Percentiles rank a stretch among this genome's conserved stretches.
Conservation (phyloP, 768 basidiomycete genomes). For the Dentipellis fragilis region DNA sequence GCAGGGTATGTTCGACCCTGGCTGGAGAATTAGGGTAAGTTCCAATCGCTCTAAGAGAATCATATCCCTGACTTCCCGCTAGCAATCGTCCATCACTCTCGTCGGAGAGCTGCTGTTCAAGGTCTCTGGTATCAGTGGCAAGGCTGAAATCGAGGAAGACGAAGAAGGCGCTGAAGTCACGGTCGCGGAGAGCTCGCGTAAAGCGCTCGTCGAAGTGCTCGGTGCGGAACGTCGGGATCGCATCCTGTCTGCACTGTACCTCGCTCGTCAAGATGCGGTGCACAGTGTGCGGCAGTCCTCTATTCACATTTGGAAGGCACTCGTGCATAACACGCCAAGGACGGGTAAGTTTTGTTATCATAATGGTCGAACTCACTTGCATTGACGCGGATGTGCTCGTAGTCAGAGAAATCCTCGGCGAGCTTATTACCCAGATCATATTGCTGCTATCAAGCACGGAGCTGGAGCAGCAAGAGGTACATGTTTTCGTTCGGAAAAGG, state of each 20-base stretch:
- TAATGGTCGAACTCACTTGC: background rate
- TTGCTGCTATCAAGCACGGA: constrained; percentile 69
- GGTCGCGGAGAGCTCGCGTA: constrained; percentile 70
- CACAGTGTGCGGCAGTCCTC: constrained; percentile 83
- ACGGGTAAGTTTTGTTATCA: constrained; percentile 46
- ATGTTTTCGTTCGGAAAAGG: background rate
- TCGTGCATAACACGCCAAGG: constrained; percentile 88
- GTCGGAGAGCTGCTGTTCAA: constrained; percentile 96
- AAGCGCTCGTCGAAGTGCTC: constrained; percentile 79
- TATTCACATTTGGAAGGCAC: constrained; percentile 95
- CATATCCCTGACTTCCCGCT: constrained; percentile 9
- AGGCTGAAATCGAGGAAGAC: constrained; percentile 73
- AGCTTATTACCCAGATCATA: constrained; percentile 72
- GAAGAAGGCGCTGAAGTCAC: constrained; percentile 60
- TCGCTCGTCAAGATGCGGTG: constrained; percentile 90
- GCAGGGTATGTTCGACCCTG: constrained; percentile 86
- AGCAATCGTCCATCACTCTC: constrained; percentile 94
- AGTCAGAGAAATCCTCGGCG: constrained; percentile 87
- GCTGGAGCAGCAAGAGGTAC: constrained; percentile 84
- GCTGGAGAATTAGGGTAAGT: constrained; percentile 89
- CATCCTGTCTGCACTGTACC: constrained; percentile 81
- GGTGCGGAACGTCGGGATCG: constrained; percentile 85
- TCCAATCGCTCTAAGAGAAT: background rate
- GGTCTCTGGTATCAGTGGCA: constrained; percentile 90
- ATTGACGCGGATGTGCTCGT: constrained; percentile 4